Percentiles rank a stretch among this genome's conserved stretches.
These are phyloP conservation scores for Sporothrix schenckii DNA, from an alignment of 2,329 filamentous ascomycete genomes.

Conservation along the genomic window DNA sequence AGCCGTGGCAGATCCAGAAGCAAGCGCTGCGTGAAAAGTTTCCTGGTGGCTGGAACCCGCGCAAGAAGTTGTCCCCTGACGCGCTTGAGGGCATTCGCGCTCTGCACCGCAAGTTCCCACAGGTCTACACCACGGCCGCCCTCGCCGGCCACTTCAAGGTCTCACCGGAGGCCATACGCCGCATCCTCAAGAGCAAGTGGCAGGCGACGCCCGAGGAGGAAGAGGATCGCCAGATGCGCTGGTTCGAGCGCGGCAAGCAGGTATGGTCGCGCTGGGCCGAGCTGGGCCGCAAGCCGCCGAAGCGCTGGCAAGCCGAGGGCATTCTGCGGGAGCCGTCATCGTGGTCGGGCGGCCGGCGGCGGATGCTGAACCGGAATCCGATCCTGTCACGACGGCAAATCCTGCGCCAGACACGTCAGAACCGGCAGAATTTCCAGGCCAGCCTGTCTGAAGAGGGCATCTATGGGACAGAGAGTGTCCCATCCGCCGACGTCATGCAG, in stretches of 20 bases:
- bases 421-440: neutral
- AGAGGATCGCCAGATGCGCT: constrained; percentile 59
- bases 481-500: neutral
- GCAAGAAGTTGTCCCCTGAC: constrained; percentile 87
- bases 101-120: constrained; percentile 75
- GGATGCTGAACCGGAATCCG: constrained; percentile 20
- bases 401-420: neutral
- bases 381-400: constrained; percentile 1
- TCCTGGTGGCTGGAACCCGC: constrained; percentile 76
- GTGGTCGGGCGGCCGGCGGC: constrained; percentile 33
- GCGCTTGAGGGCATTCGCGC: constrained; percentile 87
- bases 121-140: constrained; percentile 71
- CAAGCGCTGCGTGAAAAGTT: constrained; percentile 75
- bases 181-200: constrained; percentile 84
- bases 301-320: constrained; percentile 61
- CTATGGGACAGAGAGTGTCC: neutral
- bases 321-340: constrained; percentile 34
- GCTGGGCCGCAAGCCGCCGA: constrained; percentile 63
- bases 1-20: constrained; percentile 77
- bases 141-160: constrained; percentile 80
- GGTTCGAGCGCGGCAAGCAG: constrained; percentile 62
- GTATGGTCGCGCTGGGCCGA: constrained; percentile 64
- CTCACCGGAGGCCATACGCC: constrained; percentile 82
- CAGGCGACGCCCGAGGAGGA: constrained; percentile 61
- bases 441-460: neutral